These are phyloP conservation scores for Cicer arietinum DNA, from an alignment of 306 rosid genomes.

Conservation along the genomic window DNA sequence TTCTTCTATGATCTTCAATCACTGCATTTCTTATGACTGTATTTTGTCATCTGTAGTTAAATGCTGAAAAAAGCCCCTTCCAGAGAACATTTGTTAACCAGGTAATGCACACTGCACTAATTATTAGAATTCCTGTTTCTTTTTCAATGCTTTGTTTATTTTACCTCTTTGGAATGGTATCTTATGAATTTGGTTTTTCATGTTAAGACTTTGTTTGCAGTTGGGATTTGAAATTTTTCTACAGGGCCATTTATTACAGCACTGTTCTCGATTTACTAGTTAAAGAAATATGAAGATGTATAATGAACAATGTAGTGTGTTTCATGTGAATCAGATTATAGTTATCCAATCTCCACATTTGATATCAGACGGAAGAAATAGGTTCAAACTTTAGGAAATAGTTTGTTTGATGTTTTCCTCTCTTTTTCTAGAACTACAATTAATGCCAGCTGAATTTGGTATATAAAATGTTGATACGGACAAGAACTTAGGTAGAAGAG, in stretches of 20 bases:
- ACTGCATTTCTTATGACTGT: slow-evolving; percentile 41
- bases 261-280: slow-evolving; percentile 18
- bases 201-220: slow-evolving; percentile 14
- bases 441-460: not conserved
- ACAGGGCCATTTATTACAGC: slow-evolving; percentile 17
- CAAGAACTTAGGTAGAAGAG: slow-evolving; percentile 2
- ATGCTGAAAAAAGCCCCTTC: slow-evolving; percentile 95
- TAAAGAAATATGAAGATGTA: slow-evolving; percentile 2
- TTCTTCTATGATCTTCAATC: slow-evolving; percentile 21
- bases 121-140: slow-evolving; percentile 32
- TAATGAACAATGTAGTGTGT: slow-evolving; percentile 6
- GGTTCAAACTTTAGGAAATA: slow-evolving; percentile 24
- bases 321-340: slow-evolving; percentile 35
- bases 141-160: slow-evolving; percentile 28
- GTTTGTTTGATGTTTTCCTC: slow-evolving; percentile 8
- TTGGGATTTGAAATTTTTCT: slow-evolving; percentile 38
- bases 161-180: slow-evolving; percentile 14
- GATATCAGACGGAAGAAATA: slow-evolving; percentile 29
- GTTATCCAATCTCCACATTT: slow-evolving; percentile 16
- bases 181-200: not conserved
- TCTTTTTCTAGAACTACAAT: slow-evolving; percentile 26
- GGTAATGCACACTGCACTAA: slow-evolving; percentile 54
- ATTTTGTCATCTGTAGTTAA: slow-evolving; percentile 73
- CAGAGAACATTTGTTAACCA: slow-evolving; percentile 96
- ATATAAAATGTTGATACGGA: slow-evolving; percentile 10